Base-by-base conservation (phyloP, 139 green algal genomes). In the Pycnococcus provasolii region DNA sequence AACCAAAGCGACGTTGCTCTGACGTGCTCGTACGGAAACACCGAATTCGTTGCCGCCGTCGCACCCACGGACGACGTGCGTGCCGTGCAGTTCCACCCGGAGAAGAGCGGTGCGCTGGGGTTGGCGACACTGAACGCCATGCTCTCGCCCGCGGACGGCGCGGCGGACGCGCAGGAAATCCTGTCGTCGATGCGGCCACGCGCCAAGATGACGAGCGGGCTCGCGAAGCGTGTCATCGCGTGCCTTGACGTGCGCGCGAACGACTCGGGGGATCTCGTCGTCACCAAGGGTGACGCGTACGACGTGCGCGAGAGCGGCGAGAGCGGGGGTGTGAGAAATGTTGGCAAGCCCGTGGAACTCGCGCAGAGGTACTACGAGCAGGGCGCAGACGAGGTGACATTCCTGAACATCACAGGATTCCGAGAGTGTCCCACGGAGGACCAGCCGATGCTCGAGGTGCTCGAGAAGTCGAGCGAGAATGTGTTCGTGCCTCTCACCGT, bases 401-500 rank as follows among this genome's bases (percentile, higher is more conserved):
- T 99, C 79, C 81, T 99, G 15, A 99, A 99, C 85, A 99, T 99
- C 81, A 99, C 93, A 2, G 88, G 85, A 4, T 95, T 94, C 81
- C 62, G 90, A 51, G 92, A 98, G 72, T 94, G 89, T 68, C 90
- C 93, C 0, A 73, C 98, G 54, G 77, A 76, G 2, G 93, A 99
- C 78, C 64, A 93, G 58, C 93, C 93, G 55, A 99, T 99, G 93
- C 79, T 99, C 53, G 87, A 96, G 73, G 91, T 94, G 62, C 72
- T 95, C 53, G 60, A 71, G 2, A 60, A 76, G 45, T 80, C 93
- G 13, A 90, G 80, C 46, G 84, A 96, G 83, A 87, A 83, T 5
- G 89, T 99, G 15, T 99, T 99, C 85, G 93, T 99, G 66, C 93
- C 93, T 3, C 80, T 99, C 8, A 99, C 93, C 15, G 89, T 99